Conservation (phyloP, 2,329 filamentous ascomycete genomes). For the Pezicula rhizophila region DNA sequence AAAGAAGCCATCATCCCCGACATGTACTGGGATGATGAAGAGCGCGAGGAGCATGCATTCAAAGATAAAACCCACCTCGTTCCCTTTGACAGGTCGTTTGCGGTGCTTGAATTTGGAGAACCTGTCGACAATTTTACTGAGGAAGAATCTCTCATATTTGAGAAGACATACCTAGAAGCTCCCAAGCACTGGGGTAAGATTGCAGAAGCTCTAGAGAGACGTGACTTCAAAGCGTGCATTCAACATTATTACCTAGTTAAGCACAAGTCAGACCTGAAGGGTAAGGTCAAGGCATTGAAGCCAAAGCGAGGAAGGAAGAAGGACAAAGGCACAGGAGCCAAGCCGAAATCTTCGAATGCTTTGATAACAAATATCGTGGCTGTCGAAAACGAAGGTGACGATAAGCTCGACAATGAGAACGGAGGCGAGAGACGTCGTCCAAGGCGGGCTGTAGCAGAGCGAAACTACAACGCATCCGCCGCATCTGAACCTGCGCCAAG, state of each 20-base stretch:
- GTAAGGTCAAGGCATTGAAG: conserved; percentile 61
- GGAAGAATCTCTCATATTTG: conserved; percentile 64
- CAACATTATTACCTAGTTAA: conserved; percentile 82
- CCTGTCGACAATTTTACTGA: conserved; percentile 69
- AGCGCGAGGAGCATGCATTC: conserved; percentile 53
- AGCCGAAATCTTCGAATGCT: conserved; percentile 52
- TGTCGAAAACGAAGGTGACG: conserved; percentile 27
- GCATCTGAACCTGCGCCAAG: conserved; percentile 48
- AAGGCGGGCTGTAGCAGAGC: conserved; percentile 45
- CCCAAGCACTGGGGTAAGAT: conserved; percentile 81
- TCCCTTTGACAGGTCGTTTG: conserved; percentile 59
- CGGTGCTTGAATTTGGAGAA: conserved; percentile 66
- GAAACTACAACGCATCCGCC: neutral
- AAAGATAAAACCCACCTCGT: conserved; percentile 61
- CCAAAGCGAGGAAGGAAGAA: conserved; percentile 37
- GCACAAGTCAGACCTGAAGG: conserved; percentile 69
- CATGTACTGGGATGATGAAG: conserved; percentile 58
- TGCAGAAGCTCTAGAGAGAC: conserved; percentile 58
- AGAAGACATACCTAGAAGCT: conserved; percentile 66
- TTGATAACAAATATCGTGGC: conserved; percentile 61
- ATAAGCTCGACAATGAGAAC: conserved; percentile 42
- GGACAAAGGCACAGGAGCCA: conserved; percentile 46
- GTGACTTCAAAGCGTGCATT: conserved; percentile 74
- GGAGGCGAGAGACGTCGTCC: conserved; percentile 51
- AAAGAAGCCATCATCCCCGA: conserved; percentile 71